phyloP scores from a whole-genome alignment of 1,139 yeast genomes.

The Hemisphaericaspora subhashii region DNA sequence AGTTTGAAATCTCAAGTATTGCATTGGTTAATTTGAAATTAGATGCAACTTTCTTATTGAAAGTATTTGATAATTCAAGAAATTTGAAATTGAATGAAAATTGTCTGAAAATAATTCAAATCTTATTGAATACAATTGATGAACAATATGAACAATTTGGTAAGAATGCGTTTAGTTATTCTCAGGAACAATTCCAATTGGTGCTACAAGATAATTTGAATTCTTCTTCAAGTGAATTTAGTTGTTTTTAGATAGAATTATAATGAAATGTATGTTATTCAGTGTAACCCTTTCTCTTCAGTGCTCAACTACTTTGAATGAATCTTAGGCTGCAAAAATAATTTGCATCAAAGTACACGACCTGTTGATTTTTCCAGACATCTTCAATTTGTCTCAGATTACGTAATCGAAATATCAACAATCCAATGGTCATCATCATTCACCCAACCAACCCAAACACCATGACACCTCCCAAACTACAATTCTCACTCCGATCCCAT shows the following conservation, averaged over 20 bases:
- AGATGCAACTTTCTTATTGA: constrained; percentile 41
- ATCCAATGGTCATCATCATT: background rate
- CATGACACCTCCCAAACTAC: background rate
- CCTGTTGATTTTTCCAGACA: background rate
- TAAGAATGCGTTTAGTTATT: constrained; percentile 14
- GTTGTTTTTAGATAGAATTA: constrained; percentile 18
- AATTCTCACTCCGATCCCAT: constrained; percentile 5
- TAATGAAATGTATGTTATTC: too few species aligned
- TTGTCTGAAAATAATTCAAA: constrained; percentile 36
- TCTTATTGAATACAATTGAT: constrained; percentile 33
- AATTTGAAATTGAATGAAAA: constrained; percentile 38
- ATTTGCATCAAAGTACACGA: background rate
- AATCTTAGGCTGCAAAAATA: too few species aligned
- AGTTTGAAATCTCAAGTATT: constrained; percentile 17
- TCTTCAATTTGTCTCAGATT: too few species aligned
- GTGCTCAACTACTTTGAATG: too few species aligned
- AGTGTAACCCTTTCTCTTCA: too few species aligned
- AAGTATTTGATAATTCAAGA: constrained; percentile 40
- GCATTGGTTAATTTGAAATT: constrained; percentile 30
- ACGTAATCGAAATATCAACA: background rate
- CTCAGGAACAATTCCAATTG: constrained; percentile 28
- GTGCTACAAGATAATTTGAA: constrained; percentile 30
- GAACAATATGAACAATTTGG: constrained; percentile 23
- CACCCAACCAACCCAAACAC: background rate
- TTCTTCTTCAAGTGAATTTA: constrained; percentile 37